Conservation (phyloP, 768 basidiomycete species). For the Paxillus rubicundulus region DNA sequence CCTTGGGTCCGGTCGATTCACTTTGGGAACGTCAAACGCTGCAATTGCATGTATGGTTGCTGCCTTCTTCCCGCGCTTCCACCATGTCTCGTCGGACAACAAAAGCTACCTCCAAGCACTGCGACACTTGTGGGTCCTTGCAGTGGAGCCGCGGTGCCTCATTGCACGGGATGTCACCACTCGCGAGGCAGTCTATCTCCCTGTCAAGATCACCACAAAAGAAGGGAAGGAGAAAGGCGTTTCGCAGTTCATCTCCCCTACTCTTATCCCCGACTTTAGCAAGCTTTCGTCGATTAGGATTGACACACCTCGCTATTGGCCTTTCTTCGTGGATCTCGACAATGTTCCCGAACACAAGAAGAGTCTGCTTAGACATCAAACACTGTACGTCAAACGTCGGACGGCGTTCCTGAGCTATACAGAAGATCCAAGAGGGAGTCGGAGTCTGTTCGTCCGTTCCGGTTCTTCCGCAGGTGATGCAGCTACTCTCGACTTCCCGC, state of each 20-base stretch:
- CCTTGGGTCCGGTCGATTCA: constrained; percentile 89
- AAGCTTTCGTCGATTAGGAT: constrained; percentile 78
- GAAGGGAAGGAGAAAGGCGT: constrained; percentile 63
- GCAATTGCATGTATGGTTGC: constrained; percentile 88
- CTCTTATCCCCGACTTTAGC: constrained; percentile 87
- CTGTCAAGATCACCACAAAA: constrained; percentile 79
- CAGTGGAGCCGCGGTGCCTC: constrained; percentile 90
- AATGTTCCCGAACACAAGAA: constrained; percentile 65
- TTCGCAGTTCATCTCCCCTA: constrained; percentile 85
- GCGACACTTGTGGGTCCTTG: constrained; percentile 94
- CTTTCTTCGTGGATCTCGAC: constrained; percentile 79
- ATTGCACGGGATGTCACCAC: constrained; percentile 92
- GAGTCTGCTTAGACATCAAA: constrained; percentile 71
- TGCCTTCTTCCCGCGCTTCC: constrained; percentile 90
- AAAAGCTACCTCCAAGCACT: constrained; percentile 88
- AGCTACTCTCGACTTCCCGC: constrained; percentile 83
- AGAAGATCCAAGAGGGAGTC: constrained; percentile 90
- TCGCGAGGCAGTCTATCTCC: constrained; percentile 86
- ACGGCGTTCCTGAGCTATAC: constrained; percentile 92
- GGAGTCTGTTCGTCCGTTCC: constrained; percentile 86
- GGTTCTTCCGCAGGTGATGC: constrained; percentile 83
- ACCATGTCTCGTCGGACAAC: constrained; percentile 79
- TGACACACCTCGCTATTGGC: constrained; percentile 95
- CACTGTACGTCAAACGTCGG: constrained; percentile 87
- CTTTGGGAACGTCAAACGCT: constrained; percentile 87